These are phyloP conservation scores for Xylaria bambusicola DNA, from an alignment of 495 filamentous ascomycete genomes.

Conservation along the genomic window DNA sequence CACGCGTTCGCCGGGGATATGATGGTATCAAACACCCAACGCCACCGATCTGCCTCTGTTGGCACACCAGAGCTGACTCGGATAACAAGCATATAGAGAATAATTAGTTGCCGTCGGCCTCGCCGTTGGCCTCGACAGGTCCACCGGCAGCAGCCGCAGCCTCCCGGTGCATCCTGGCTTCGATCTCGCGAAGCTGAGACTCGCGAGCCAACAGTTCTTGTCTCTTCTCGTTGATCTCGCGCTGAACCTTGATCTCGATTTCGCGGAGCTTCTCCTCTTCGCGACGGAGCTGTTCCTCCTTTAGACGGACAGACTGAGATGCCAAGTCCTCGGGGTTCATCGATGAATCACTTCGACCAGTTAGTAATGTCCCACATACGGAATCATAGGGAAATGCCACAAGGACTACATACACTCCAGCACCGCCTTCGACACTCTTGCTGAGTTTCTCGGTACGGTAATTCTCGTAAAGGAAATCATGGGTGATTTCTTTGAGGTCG, in stretches of 20 bases:
- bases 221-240: constrained; percentile 99
- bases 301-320: constrained; percentile 93
- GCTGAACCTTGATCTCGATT: constrained; percentile 98
- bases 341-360: constrained; percentile 65
- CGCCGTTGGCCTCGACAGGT: constrained; percentile 50
- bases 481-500: constrained; percentile 98
- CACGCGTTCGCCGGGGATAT: constrained; percentile 23
- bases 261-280: constrained; percentile 99
- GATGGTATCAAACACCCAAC: constrained; percentile 39
- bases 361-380: constrained; percentile 27
- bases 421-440: constrained; percentile 95
- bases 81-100: constrained; percentile 23
- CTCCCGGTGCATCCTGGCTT: constrained; percentile 62
- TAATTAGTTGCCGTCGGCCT: constrained; percentile 43
- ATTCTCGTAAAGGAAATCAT: constrained; percentile 99
- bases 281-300: constrained; percentile 97
- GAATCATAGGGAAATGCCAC: background rate
- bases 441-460: constrained; percentile 99
- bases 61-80: constrained; percentile 28
- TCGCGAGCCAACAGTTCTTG: constrained; percentile 97
- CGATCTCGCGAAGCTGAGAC: constrained; percentile 95
- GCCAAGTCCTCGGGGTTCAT: constrained; percentile 98
- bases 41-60: constrained; percentile 28
- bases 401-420: constrained; percentile 69
- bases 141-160: constrained; percentile 37